Percentiles rank a stretch among this genome's conserved stretches.
Conservation (phyloP, 371 early-diverging fungal species). For the Smittium culicis region DNA sequence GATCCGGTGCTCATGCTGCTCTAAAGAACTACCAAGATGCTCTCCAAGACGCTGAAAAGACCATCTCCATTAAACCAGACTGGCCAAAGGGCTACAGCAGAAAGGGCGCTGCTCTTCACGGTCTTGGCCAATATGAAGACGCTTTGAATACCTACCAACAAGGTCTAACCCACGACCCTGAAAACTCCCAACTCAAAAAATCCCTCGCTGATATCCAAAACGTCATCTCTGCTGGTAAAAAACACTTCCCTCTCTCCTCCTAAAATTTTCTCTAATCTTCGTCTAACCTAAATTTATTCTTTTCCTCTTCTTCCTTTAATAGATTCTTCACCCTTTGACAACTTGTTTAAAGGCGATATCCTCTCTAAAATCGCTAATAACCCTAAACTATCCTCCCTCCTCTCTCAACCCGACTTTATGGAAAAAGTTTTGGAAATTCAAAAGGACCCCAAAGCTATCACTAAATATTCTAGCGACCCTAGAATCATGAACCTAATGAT, state of each 20-base stretch:
- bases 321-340: slow-evolving; percentile 16
- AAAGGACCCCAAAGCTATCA: slow-evolving; percentile 38
- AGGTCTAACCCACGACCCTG: slow-evolving; percentile 63
- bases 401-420: slow-evolving; percentile 58
- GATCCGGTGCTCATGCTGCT: slow-evolving; percentile 67
- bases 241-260: no score
- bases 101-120: slow-evolving; percentile 69
- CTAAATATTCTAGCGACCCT: slow-evolving; percentile 40
- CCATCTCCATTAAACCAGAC: slow-evolving; percentile 54
- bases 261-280: neutral
- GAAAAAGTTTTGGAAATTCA: slow-evolving; percentile 51
- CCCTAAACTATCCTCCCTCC: slow-evolving; percentile 49
- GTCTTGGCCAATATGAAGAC: slow-evolving; percentile 45
- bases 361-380: slow-evolving; percentile 58
- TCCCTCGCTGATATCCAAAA: slow-evolving; percentile 52
- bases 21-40: slow-evolving; percentile 57
- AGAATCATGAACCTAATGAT: slow-evolving; percentile 60
- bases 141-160: slow-evolving; percentile 56
- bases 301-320: neutral
- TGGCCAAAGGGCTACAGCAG: slow-evolving; percentile 85
- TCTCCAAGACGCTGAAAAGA: slow-evolving; percentile 66
- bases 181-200: slow-evolving; percentile 50
- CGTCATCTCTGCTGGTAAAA: slow-evolving; percentile 15
- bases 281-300: neutral
- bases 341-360: slow-evolving; percentile 43